Percentiles rank a stretch among this genome's conserved stretches.
phyloP scores from a whole-genome alignment of 306 rosid genomes.

The Cyclanthera cordifolia region DNA sequence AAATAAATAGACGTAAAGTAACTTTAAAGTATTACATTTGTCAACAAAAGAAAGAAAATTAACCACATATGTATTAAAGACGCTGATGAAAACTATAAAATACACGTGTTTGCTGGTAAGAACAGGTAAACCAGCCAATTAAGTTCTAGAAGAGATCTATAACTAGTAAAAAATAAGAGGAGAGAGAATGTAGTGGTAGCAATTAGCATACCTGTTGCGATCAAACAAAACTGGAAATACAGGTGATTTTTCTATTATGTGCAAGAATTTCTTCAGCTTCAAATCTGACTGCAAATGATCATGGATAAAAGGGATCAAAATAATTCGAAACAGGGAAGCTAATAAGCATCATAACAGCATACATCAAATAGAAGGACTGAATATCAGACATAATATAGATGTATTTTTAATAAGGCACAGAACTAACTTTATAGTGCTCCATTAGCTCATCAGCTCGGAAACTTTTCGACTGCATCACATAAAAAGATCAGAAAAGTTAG shows the following conservation, averaged over 20 bases:
- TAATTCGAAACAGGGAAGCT: background rate
- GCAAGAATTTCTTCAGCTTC: constrained; percentile 91
- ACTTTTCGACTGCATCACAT: constrained; percentile 41
- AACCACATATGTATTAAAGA: background rate
- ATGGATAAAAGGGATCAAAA: constrained; percentile 19
- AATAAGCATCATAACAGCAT: background rate
- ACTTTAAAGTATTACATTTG: background rate
- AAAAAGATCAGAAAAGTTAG: constrained; percentile 6
- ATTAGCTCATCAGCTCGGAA: constrained; percentile 82
- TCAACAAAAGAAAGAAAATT: background rate
- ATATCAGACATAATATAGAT: background rate
- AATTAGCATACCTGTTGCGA: constrained; percentile 53
- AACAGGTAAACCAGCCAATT: background rate
- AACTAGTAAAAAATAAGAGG: background rate
- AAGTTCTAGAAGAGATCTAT: background rate
- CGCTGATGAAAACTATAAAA: background rate
- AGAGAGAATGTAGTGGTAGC: background rate
- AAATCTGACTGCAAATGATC: constrained; percentile 63
- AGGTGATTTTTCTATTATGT: constrained; percentile 69
- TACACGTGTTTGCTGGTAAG: background rate
- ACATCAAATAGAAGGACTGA: constrained; percentile 8
- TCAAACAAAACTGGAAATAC: constrained; percentile 81
- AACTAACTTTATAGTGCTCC: constrained; percentile 90
- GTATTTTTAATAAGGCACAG: constrained; percentile 15
- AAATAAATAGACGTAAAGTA: background rate